A percentile compares a stretch with the other conserved stretches of the same genome.
Evolutionary conservation across 495 filamentous ascomycete species (phyloP).

Genomic region (Podospora fimiseda): DNA sequence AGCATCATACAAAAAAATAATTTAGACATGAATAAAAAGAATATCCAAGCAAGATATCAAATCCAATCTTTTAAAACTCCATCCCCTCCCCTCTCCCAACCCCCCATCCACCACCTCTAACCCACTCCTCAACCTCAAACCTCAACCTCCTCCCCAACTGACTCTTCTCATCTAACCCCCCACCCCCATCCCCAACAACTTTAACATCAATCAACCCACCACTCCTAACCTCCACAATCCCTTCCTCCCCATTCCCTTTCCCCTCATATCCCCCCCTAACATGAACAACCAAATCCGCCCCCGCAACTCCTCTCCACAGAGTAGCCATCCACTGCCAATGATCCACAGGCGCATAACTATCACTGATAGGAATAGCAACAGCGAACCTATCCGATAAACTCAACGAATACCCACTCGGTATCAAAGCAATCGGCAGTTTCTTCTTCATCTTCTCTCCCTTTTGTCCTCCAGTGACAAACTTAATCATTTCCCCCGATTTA

Average conservation of each 20-base stretch:
- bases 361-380: constrained; percentile 61
- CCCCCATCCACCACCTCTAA: constrained; percentile 43
- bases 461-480: constrained; percentile 49
- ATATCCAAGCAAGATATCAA: not conserved
- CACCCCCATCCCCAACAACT: constrained; percentile 8
- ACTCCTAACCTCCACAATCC: constrained; percentile 49
- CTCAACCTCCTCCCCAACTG: constrained; percentile 65
- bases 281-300: constrained; percentile 80
- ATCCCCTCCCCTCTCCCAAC: constrained; percentile 8
- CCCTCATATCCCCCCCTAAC: constrained; percentile 30
- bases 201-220: constrained; percentile 34
- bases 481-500: constrained; percentile 58
- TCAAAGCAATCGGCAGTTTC: constrained; percentile 58
- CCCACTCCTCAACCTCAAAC: constrained; percentile 80
- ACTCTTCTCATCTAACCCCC: constrained; percentile 54
- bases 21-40: not conserved
- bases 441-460: not conserved
- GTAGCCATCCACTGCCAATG: constrained; percentile 99
- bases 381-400: constrained; percentile 70
- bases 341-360: constrained; percentile 73
- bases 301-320: constrained; percentile 82
- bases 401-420: constrained; percentile 66
- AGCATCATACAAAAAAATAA: too few species aligned
- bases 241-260: constrained; percentile 3
- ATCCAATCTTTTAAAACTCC: constrained; percentile 2